These are phyloP conservation scores for Fusarium begoniae DNA, from an alignment of 2,329 filamentous ascomycete species.

Conservation along the genomic window DNA sequence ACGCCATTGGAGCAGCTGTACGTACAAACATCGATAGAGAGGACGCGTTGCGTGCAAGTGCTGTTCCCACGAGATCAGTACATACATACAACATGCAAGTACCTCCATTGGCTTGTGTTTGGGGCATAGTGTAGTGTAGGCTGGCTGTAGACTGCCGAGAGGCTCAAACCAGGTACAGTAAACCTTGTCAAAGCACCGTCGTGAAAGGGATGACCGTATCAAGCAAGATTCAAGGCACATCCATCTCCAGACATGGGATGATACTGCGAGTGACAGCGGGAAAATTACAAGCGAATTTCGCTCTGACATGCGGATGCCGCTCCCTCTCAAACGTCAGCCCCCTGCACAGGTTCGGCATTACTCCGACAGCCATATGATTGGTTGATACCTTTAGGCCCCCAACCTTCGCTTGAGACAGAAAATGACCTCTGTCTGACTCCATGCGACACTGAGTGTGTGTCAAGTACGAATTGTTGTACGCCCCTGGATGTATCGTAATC, in stretches of 20 bases:
- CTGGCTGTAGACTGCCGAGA: conserved; percentile 15
- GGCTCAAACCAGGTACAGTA: conserved; percentile 4
- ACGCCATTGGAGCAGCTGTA: background rate
- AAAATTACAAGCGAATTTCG: conserved; percentile 30
- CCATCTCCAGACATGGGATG: conserved; percentile 7
- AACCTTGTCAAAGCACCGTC: conserved; percentile 3
- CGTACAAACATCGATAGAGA: background rate
- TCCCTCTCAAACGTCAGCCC: conserved; percentile 13
- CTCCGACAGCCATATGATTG: conserved; percentile 18
- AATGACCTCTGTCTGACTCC: background rate
- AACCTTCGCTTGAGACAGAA: conserved; percentile 3
- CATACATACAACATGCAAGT: background rate
- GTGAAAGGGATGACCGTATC: conserved; percentile 15
- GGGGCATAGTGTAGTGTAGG: background rate
- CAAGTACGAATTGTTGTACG: background rate
- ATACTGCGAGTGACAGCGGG: conserved; percentile 15
- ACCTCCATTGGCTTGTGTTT: background rate
- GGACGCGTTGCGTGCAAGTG: background rate
- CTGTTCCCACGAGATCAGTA: background rate
- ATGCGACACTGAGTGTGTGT: background rate
- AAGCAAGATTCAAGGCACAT: conserved; percentile 6
- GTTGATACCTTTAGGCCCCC: background rate
- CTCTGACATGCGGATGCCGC: conserved; percentile 19
- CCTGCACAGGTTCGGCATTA: conserved; percentile 24
- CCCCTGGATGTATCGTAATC: background rate